phyloP scores from a whole-genome alignment of 805 yeast genomes.

The Metschnikowia proteae region DNA sequence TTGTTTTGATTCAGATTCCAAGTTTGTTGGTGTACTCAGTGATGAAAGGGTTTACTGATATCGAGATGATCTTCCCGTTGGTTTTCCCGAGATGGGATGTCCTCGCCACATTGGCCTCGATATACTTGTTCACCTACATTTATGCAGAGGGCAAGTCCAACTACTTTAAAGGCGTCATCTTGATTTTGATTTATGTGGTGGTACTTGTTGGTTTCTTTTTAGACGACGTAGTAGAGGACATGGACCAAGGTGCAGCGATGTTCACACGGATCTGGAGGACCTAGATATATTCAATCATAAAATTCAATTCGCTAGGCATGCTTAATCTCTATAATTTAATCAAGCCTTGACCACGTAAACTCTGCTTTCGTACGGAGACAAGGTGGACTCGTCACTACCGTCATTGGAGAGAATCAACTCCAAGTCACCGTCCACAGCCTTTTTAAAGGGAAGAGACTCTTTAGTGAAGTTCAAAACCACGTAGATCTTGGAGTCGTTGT shows the following conservation, averaged over 20 bases:
- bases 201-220: slow-evolving; percentile 80
- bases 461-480: slow-evolving; percentile 24
- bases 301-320: not conserved
- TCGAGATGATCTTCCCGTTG: slow-evolving; percentile 62
- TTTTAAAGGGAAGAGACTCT: slow-evolving; percentile 22
- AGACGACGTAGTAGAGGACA: slow-evolving; percentile 36
- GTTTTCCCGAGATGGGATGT: slow-evolving; percentile 96
- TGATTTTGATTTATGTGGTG: slow-evolving; percentile 73
- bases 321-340: not conserved
- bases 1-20: slow-evolving; percentile 89
- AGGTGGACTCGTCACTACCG: slow-evolving; percentile 20
- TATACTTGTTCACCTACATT: slow-evolving; percentile 84
- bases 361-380: slow-evolving; percentile 47
- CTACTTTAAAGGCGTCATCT: slow-evolving; percentile 90
- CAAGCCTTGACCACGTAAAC: slow-evolving; percentile 26
- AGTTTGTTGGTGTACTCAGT: slow-evolving; percentile 78
- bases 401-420: slow-evolving; percentile 32
- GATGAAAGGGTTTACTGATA: slow-evolving; percentile 36
- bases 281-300: not conserved
- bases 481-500: slow-evolving; percentile 23
- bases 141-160: slow-evolving; percentile 97
- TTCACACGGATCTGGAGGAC: not conserved
- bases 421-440: slow-evolving; percentile 24
- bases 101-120: slow-evolving; percentile 77
- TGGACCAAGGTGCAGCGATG: slow-evolving; percentile 10